Conservation (phyloP, 2,329 filamentous ascomycete genomes). For the Apiospora aurea region DNA sequence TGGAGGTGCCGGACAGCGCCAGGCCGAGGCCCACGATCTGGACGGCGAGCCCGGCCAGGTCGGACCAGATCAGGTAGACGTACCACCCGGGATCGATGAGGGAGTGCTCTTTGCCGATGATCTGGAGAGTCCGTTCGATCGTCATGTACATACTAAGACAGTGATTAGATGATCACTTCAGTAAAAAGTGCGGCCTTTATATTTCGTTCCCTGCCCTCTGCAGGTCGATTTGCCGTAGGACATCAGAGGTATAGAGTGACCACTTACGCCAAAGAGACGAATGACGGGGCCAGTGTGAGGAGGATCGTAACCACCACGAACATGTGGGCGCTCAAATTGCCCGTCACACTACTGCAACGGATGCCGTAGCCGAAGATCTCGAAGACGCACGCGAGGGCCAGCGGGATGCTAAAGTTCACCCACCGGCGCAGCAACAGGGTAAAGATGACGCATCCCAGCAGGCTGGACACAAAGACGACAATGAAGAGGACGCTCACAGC, state of each 20-base stretch:
- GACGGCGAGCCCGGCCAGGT: slow-evolving; percentile 36
- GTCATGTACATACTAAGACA: slow-evolving; percentile 40
- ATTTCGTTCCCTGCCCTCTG: too few relatives aligned
- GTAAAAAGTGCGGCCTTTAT: neutral
- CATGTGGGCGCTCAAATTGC: slow-evolving; percentile 37
- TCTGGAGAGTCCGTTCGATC: slow-evolving; percentile 35
- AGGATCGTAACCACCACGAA: slow-evolving; percentile 35
- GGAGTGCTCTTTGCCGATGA: slow-evolving; percentile 41
- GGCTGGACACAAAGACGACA: slow-evolving; percentile 32
- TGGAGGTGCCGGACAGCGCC: slow-evolving; percentile 36
- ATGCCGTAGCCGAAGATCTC: slow-evolving; percentile 37
- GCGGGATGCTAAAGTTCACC: slow-evolving; percentile 34
- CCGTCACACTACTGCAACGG: slow-evolving; percentile 33
- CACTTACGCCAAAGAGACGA: slow-evolving; percentile 38
- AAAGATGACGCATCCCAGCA: slow-evolving; percentile 33
- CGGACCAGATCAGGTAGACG: slow-evolving; percentile 36
- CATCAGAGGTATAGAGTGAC: neutral
- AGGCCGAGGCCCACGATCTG: slow-evolving; percentile 40
- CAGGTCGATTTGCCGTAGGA: neutral
- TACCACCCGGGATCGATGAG: slow-evolving; percentile 36
- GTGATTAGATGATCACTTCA: too few relatives aligned
- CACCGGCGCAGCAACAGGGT: slow-evolving; percentile 30
- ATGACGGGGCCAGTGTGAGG: slow-evolving; percentile 39
- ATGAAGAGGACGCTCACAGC: slow-evolving; percentile 33
- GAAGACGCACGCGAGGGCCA: slow-evolving; percentile 36